Conservation (phyloP, 345 rosid species). For the rapeseed (Brassica napus) region DNA sequence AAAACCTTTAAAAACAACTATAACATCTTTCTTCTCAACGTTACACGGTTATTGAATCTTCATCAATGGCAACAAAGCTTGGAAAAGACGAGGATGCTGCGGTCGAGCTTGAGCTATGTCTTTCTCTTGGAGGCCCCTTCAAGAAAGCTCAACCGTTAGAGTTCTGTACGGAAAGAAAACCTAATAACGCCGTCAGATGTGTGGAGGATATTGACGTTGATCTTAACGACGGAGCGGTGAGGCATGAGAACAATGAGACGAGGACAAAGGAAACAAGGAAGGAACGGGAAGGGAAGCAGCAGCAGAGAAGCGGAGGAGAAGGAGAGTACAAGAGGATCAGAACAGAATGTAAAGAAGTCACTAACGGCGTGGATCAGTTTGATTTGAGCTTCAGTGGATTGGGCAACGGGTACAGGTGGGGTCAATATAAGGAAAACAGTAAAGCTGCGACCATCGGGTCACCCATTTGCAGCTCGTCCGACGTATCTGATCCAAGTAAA, state of each 20-base stretch:
- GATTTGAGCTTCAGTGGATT: constrained; percentile 12
- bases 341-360: constrained; percentile 17
- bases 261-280: constrained; percentile 42
- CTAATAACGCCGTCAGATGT: background rate
- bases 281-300: constrained; percentile 50
- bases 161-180: background rate
- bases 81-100: constrained; percentile 42
- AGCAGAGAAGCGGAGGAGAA: constrained; percentile 31
- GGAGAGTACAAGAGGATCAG: constrained; percentile 36
- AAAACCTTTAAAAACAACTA: background rate
- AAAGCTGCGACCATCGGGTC: constrained; percentile 45
- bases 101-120: constrained; percentile 61
- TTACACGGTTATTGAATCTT: constrained; percentile 24
- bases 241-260: constrained; percentile 44
- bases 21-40: too few species aligned
- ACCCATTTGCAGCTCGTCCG: constrained; percentile 47
- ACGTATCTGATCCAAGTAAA: constrained; percentile 34
- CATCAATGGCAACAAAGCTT: constrained; percentile 33
- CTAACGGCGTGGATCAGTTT: constrained; percentile 4
- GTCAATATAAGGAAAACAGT: constrained; percentile 28
- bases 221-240: background rate
- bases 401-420: constrained; percentile 37
- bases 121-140: constrained; percentile 59
- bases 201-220: background rate
- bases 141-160: constrained; percentile 30